Conservation (phyloP, 805 yeast species). For the Wickerhamiella spandovensis region DNA sequence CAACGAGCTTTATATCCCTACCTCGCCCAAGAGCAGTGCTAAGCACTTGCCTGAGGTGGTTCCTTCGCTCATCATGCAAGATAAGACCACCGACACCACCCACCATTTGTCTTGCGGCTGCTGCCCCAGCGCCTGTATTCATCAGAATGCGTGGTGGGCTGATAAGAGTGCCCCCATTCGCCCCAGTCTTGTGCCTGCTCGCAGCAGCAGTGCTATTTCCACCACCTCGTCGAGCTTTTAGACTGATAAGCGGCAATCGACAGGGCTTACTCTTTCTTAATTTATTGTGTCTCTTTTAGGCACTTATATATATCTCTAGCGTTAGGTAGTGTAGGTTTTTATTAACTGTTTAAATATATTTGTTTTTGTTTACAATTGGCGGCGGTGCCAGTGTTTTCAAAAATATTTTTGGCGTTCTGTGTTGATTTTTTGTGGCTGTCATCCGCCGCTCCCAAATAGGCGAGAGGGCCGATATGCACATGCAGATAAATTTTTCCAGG, state of each 20-base stretch:
- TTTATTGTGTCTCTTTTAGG: background rate
- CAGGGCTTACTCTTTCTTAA: background rate
- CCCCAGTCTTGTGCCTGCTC: constrained; percentile 15
- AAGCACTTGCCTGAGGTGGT: constrained; percentile 36
- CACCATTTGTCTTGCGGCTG: constrained; percentile 32
- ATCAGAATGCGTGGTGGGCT: constrained; percentile 28
- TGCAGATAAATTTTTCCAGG: background rate
- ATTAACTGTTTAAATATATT: background rate
- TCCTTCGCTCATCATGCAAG: constrained; percentile 47
- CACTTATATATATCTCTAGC: background rate
- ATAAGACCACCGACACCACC: constrained; percentile 38
- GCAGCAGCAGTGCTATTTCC: constrained; percentile 13
- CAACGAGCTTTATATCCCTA: constrained; percentile 38
- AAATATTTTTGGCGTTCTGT: background rate
- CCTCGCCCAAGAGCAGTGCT: constrained; percentile 15
- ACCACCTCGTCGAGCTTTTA: constrained; percentile 5
- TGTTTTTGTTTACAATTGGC: background rate
- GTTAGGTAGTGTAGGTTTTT: background rate
- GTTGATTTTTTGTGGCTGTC: background rate
- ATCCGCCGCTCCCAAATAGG: background rate
- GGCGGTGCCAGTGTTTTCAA: background rate
- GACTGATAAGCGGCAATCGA: background rate
- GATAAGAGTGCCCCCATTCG: constrained; percentile 15
- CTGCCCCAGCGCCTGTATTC: constrained; percentile 29
- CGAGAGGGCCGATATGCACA: background rate